A percentile compares a stretch with the other conserved stretches of the same genome.
phyloP scores from a whole-genome alignment of 129 eudicot species.

The Oenanthe sinensis region DNA sequence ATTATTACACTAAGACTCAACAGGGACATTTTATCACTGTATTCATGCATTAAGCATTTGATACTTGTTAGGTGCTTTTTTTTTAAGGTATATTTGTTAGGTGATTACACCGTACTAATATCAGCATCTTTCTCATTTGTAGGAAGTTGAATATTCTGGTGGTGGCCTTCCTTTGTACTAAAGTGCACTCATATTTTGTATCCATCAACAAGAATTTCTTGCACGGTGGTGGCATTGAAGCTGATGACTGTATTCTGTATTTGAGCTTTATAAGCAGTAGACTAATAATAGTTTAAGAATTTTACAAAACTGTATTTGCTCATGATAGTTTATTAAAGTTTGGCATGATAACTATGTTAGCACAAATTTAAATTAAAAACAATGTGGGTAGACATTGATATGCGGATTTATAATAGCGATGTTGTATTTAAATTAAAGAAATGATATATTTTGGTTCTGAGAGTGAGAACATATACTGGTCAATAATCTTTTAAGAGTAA shows the following conservation, averaged over 20 bases:
- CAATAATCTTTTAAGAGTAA: not conserved
- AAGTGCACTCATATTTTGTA: not conserved
- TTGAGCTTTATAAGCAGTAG: not conserved
- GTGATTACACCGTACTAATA: not conserved
- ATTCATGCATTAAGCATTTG: not conserved
- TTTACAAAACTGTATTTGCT: not conserved
- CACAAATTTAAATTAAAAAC: not conserved
- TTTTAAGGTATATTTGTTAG: not conserved
- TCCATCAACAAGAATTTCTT: not conserved
- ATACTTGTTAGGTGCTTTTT: not conserved
- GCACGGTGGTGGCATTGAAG: not conserved
- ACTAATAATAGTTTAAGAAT: not conserved
- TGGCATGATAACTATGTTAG: not conserved
- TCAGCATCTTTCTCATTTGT: conserved; percentile 5
- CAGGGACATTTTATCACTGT: not conserved
- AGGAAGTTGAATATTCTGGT: conserved; percentile 75
- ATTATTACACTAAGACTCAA: not conserved
- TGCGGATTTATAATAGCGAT: not conserved
- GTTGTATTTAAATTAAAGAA: not conserved
- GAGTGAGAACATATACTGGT: not conserved
- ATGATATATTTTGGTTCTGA: not conserved
- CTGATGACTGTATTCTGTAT: not conserved
- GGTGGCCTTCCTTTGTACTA: conserved; percentile 48
- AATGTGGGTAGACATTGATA: not conserved
- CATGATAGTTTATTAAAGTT: not conserved